A percentile compares a stretch with the other conserved stretches of the same genome.
Evolutionary conservation across 1,284 basidiomycete genomes (phyloP).

Genomic region (Rhodotorula sp.): DNA sequence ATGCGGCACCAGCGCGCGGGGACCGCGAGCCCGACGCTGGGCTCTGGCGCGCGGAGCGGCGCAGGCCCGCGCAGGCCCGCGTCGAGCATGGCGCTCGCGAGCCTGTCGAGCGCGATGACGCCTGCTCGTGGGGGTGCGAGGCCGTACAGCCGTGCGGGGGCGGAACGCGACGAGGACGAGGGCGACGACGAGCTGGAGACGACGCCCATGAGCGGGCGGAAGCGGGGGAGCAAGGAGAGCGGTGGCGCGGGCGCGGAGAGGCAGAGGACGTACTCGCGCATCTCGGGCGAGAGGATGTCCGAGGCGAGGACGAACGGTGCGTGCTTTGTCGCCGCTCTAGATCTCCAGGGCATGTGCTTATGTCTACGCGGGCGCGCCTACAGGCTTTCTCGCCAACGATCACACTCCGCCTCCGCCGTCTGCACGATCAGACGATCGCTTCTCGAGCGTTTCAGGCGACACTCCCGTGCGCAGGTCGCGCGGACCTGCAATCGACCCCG

Average conservation of each 20-base stretch:
- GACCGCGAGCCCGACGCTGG: not conserved
- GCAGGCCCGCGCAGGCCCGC: not conserved
- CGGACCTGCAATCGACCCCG: conserved; percentile 16
- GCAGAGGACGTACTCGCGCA: not conserved
- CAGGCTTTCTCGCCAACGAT: too few relatives aligned
- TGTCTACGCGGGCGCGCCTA: too few relatives aligned
- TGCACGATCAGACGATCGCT: conserved; percentile 1
- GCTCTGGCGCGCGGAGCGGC: not conserved
- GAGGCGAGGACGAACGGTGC: conserved; percentile 1
- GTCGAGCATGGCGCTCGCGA: not conserved
- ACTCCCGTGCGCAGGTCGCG: conserved; percentile 1
- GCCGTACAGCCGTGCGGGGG: not conserved
- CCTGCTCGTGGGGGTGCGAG: not conserved
- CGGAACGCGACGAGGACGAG: not conserved
- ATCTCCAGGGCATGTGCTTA: too few relatives aligned
- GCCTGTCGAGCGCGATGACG: not conserved
- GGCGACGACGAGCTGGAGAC: conserved; percentile 3
- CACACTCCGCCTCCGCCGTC: not conserved
- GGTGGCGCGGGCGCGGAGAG: not conserved
- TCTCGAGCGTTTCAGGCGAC: not conserved
- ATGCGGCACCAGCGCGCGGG: not conserved
- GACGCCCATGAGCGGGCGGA: conserved; percentile 21
- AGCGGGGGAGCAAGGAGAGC: conserved; percentile 8
- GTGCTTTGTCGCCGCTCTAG: not conserved
- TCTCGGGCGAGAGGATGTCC: not conserved